These are phyloP conservation scores for Besnoitia besnoiti DNA, from an alignment of 169 alveolate species.

Conservation along the genomic window DNA sequence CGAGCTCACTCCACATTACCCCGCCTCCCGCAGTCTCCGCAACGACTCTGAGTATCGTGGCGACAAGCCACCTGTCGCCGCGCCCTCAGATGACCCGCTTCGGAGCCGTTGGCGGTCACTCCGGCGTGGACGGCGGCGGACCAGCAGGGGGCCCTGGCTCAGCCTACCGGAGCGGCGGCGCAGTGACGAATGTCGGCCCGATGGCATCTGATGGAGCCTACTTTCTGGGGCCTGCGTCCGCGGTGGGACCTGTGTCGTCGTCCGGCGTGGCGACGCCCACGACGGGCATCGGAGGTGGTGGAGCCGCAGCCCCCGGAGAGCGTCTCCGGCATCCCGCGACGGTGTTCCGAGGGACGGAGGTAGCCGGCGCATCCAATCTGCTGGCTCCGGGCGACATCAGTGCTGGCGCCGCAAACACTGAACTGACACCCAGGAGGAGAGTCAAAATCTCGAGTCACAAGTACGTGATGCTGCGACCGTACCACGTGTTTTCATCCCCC, in stretches of 20 bases:
- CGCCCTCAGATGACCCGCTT: neutral
- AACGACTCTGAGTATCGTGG: conserved; percentile 2
- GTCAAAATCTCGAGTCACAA: neutral
- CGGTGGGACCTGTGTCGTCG: neutral
- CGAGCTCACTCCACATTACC: neutral
- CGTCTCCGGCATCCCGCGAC: neutral
- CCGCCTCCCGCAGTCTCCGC: neutral
- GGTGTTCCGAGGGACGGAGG: neutral
- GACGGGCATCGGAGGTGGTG: neutral
- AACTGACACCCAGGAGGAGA: neutral
- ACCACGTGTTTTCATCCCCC: too few species aligned
- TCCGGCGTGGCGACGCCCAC: neutral
- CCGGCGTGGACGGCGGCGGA: neutral
- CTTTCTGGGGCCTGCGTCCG: neutral
- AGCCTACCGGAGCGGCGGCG: neutral
- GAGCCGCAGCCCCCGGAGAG: neutral
- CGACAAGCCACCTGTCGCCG: conserved; percentile 27
- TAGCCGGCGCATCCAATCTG: neutral
- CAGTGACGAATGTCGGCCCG: neutral
- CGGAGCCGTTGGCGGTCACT: neutral
- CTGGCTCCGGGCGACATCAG: neutral
- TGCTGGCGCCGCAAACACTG: neutral
- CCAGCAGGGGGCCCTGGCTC: neutral
- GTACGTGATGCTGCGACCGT: too few species aligned
- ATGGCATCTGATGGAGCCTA: neutral